Evolutionary conservation across 1,139 yeast genomes (phyloP).

Genomic region (Suhomyces bolitotheri): DNA sequence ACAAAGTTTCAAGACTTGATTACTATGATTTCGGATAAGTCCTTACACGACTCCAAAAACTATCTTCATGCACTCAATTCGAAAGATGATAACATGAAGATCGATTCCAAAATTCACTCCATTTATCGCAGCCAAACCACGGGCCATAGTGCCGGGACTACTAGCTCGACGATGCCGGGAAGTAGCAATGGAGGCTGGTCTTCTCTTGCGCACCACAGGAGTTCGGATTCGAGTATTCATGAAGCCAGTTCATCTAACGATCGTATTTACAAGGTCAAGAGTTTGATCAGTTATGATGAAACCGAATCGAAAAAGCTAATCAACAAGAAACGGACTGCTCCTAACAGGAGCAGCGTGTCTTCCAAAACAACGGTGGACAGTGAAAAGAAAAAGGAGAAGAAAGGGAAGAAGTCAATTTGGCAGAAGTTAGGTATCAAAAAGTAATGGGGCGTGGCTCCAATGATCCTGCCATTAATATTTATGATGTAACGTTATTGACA

Average conservation of each 20-base stretch:
- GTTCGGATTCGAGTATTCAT: conserved; percentile 11
- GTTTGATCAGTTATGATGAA: conserved; percentile 32
- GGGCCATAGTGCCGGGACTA: conserved; percentile 11
- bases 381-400: conserved; percentile 20
- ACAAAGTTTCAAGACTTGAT: conserved; percentile 27
- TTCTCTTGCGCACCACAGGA: conserved; percentile 9
- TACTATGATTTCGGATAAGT: conserved; percentile 30
- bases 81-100: conserved; percentile 24
- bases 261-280: conserved; percentile 43
- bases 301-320: conserved; percentile 27
- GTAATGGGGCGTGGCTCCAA: no score
- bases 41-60: conserved; percentile 26
- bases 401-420: conserved; percentile 32
- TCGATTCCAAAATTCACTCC: conserved; percentile 33
- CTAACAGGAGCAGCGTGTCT: conserved; percentile 11
- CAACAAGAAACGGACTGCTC: conserved; percentile 18
- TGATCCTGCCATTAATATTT: no score
- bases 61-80: conserved; percentile 25
- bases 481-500: no score
- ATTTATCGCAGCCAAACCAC: conserved; percentile 32
- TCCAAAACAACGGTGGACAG: conserved; percentile 15
- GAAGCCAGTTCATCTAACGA: conserved; percentile 13
- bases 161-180: conserved; percentile 4
- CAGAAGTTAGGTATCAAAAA: conserved; percentile 35
- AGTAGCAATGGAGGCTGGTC: conserved; percentile 1